phyloP scores from a whole-genome alignment of 2,329 filamentous ascomycete species.

The Zalaria obscura region DNA sequence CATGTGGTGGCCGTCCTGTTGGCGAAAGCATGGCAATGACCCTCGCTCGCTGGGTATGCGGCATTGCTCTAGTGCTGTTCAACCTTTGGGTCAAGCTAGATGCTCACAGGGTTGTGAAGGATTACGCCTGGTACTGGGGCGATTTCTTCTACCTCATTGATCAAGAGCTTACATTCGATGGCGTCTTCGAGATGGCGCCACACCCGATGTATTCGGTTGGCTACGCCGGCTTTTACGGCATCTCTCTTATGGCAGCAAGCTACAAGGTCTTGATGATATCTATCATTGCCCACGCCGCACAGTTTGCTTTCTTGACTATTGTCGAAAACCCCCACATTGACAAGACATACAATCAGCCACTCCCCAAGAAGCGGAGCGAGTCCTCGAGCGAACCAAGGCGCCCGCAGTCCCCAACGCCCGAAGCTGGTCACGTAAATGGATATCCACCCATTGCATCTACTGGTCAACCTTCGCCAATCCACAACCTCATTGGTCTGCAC shows the following conservation, averaged over 20 bases:
- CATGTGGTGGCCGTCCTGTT: constrained; percentile 62
- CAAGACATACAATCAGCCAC: constrained; percentile 86
- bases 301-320: constrained; percentile 80
- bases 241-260: constrained; percentile 94
- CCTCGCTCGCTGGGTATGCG: constrained; percentile 61
- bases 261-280: constrained; percentile 97
- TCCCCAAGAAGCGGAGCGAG: constrained; percentile 39
- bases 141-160: constrained; percentile 99
- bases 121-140: constrained; percentile 99
- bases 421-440: constrained; percentile 21
- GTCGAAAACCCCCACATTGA: constrained; percentile 98
- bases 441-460: constrained; percentile 26
- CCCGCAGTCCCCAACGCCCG: constrained; percentile 24
- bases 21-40: constrained; percentile 59
- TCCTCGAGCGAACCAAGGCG: constrained; percentile 24
- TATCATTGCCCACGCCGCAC: constrained; percentile 82
- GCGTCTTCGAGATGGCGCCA: constrained; percentile 96
- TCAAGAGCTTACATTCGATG: constrained; percentile 93
- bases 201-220: constrained; percentile 99
- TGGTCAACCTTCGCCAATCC: constrained; percentile 51
- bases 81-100: constrained; percentile 98
- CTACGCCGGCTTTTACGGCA: constrained; percentile 95
- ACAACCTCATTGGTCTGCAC: constrained; percentile 67
- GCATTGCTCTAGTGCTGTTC: constrained; percentile 71
- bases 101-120: constrained; percentile 93